Conservation (phyloP, 495 filamentous ascomycete species). For the Emericellopsis terricola region DNA sequence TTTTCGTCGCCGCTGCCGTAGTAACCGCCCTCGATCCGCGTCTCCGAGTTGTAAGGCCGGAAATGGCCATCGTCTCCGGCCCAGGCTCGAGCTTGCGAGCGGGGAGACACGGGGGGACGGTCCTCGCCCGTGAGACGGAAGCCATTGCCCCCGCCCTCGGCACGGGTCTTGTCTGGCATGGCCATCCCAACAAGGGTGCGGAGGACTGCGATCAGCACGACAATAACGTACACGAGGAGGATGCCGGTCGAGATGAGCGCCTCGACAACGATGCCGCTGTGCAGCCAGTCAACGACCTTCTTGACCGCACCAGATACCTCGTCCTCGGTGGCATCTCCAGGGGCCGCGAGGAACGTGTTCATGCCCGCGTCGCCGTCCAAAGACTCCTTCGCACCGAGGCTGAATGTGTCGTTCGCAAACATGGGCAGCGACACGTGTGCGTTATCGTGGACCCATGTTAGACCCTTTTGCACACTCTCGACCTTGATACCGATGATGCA, state of each 20-base stretch:
- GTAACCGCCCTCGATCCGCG: too few relatives aligned
- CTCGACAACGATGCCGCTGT: slow-evolving; percentile 47
- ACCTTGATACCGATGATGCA: slow-evolving; percentile 67
- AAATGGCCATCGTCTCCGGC: not conserved
- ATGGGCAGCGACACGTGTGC: slow-evolving; percentile 68
- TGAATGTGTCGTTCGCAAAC: slow-evolving; percentile 68
- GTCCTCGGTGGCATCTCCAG: slow-evolving; percentile 49
- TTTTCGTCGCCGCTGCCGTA: too few relatives aligned
- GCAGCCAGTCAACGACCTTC: slow-evolving; percentile 43
- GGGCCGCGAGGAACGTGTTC: slow-evolving; percentile 57
- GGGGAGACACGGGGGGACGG: not conserved
- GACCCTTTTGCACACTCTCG: slow-evolving; percentile 55
- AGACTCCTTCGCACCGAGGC: slow-evolving; percentile 50
- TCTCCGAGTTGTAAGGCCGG: too few relatives aligned
- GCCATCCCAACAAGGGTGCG: slow-evolving; percentile 39
- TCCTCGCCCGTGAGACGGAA: slow-evolving; percentile 6
- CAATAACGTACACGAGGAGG: slow-evolving; percentile 54
- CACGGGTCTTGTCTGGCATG: slow-evolving; percentile 30
- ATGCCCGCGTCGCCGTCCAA: slow-evolving; percentile 36
- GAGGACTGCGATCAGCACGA: slow-evolving; percentile 53
- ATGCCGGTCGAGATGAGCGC: slow-evolving; percentile 57
- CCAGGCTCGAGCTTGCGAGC: not conserved
- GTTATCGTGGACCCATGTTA: slow-evolving; percentile 78
- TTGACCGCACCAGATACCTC: slow-evolving; percentile 61
- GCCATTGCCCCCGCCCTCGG: slow-evolving; percentile 26